These are phyloP conservation scores for Sphaerostilbella broomeana DNA, from an alignment of 2,329 filamentous ascomycete genomes.

Conservation along the genomic window DNA sequence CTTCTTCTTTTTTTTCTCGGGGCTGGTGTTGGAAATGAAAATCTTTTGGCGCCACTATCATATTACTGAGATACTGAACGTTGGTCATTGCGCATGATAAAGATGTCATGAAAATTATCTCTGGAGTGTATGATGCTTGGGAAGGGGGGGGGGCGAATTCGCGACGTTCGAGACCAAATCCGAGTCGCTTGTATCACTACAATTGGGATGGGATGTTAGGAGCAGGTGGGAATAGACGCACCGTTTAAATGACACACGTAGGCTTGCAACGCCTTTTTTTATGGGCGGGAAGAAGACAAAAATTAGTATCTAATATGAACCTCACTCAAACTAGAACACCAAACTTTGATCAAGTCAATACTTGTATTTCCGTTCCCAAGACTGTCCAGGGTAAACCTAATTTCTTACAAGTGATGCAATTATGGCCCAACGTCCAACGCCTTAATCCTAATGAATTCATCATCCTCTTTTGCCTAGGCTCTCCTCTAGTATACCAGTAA, in stretches of 20 bases:
- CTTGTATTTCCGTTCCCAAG: not conserved
- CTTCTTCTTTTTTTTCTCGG: too few relatives aligned
- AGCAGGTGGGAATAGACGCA: too few relatives aligned
- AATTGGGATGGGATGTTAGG: too few relatives aligned
- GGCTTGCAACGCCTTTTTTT: too few relatives aligned
- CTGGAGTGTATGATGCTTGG: not conserved
- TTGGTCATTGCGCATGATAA: too few relatives aligned
- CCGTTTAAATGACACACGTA: too few relatives aligned
- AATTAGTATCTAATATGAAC: constrained; percentile 1
- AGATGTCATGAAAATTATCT: too few relatives aligned
- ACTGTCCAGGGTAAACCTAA: constrained; percentile 2
- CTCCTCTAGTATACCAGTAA: constrained; percentile 16
- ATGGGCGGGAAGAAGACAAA: not conserved
- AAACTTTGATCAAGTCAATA: too few relatives aligned
- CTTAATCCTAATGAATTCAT: constrained; percentile 12
- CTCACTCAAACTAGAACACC: constrained; percentile 12
- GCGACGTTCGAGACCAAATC: not conserved
- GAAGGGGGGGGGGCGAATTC: not conserved
- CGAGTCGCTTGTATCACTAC: constrained; percentile 8
- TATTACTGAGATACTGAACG: too few relatives aligned
- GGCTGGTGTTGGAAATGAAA: too few relatives aligned
- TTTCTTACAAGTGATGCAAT: constrained; percentile 9
- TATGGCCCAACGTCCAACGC: constrained; percentile 12
- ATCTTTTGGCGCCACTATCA: too few relatives aligned
- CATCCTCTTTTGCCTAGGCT: constrained; percentile 2